Evolutionary conservation across 345 rosid genomes (phyloP).

Genomic region (Salix koriyanagi): DNA sequence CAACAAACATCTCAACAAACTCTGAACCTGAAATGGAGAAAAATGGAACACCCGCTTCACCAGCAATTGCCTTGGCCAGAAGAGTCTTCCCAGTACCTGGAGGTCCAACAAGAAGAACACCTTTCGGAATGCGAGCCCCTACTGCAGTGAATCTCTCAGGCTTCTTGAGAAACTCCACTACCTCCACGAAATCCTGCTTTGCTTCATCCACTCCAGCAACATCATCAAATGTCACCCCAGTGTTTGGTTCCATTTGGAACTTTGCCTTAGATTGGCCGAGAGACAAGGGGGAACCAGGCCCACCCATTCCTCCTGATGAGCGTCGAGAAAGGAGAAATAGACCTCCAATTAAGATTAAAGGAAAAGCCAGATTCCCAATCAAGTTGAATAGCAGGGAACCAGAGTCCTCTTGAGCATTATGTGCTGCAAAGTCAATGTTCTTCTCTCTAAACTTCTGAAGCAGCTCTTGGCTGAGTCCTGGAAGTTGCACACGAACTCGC

Average conservation of each 20-base stretch:
- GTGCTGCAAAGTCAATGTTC: slow-evolving; percentile 94
- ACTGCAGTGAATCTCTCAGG: slow-evolving; percentile 98
- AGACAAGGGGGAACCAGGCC: slow-evolving; percentile 82
- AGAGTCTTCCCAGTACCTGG: slow-evolving; percentile 99
- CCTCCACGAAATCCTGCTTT: slow-evolving; percentile 98
- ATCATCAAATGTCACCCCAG: slow-evolving; percentile 96
- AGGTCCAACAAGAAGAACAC: slow-evolving; percentile 96
- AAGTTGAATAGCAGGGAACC: slow-evolving; percentile 79
- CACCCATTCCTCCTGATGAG: slow-evolving; percentile 97
- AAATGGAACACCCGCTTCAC: slow-evolving; percentile 98
- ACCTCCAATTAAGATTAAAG: slow-evolving; percentile 87
- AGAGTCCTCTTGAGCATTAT: slow-evolving; percentile 96
- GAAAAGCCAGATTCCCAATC: slow-evolving; percentile 92
- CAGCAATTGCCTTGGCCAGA: slow-evolving; percentile 97
- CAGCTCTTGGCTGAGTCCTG: slow-evolving; percentile 93
- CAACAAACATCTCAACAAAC: slow-evolving; percentile 97
- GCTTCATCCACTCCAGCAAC: slow-evolving; percentile 99
- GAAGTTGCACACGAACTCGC: slow-evolving; percentile 93
- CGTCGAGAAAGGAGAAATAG: slow-evolving; percentile 90
- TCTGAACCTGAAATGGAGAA: slow-evolving; percentile 97
- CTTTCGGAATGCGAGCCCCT: slow-evolving; percentile 94
- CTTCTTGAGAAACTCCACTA: slow-evolving; percentile 93
- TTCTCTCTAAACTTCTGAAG: slow-evolving; percentile 93
- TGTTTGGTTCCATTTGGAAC: slow-evolving; percentile 98
- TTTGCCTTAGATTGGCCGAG: slow-evolving; percentile 96